Percentiles rank a stretch among this genome's conserved stretches.
Conservation (phyloP, 2,329 filamentous ascomycete genomes). For the Diaporthe sp. region DNA sequence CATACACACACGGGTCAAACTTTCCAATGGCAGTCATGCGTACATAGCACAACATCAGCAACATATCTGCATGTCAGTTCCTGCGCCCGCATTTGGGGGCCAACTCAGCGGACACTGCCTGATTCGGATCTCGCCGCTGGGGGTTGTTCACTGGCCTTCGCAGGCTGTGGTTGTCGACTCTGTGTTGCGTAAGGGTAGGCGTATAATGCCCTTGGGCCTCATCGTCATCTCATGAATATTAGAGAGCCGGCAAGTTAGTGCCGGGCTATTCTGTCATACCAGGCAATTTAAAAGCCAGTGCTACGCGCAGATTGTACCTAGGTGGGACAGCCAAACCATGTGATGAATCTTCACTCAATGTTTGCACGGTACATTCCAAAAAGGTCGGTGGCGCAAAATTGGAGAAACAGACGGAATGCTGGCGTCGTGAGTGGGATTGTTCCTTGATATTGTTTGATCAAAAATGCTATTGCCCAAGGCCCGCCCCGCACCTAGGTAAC, state of each 20-base stretch:
- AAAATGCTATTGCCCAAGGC: not conserved
- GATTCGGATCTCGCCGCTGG: not conserved
- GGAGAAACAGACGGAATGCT: not conserved
- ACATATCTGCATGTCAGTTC: not conserved
- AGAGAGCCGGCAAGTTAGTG: not conserved
- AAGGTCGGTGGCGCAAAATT: not conserved
- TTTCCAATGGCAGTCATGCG: not conserved
- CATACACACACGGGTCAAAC: not conserved
- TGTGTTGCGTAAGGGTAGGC: too few relatives aligned
- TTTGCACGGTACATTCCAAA: not conserved
- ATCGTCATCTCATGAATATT: too few relatives aligned
- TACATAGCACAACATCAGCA: not conserved
- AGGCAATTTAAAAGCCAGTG: not conserved
- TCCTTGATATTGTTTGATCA: constrained; percentile 23
- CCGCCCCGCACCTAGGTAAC: constrained; percentile 11
- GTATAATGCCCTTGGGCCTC: too few relatives aligned
- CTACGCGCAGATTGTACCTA: too few relatives aligned
- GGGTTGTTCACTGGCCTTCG: not conserved
- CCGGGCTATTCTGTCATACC: too few relatives aligned
- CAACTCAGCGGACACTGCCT: not conserved
- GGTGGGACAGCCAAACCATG: not conserved
- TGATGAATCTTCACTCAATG: not conserved
- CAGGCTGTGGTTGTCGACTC: not conserved
- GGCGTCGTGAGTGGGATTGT: constrained; percentile 21
- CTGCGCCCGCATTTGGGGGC: not conserved